Evolutionary conservation across 306 rosid genomes (phyloP), one percentile per base, ranked within the genome.

Genomic region (Trifolium repens): DNA sequence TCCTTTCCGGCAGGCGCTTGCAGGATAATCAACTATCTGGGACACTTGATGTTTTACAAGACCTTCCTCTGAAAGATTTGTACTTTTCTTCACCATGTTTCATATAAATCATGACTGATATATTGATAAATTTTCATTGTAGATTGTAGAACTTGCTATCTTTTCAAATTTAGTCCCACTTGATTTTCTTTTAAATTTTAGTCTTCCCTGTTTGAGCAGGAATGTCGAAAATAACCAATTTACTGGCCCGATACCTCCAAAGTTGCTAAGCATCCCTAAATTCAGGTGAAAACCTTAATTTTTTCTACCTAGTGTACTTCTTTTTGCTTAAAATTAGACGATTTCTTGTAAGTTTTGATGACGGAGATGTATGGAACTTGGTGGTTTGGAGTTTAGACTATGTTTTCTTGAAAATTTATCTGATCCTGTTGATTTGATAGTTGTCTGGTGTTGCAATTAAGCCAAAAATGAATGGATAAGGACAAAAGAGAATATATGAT

Each of bases 11-110:
- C 97, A 96, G 99, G 59, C 90, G 59, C 79, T 80, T 96, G 87
- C 96, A 96, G 91, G 85, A 79, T 81, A 96, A 96, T 88, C 87
- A 85, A 73, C 87, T 96, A 9, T 89, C 93, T 19, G 99, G 99
- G 81, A 84, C 92, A 64, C 96, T 96, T 59, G 87, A 88, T 67
- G 88, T 83, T 69, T 78, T 96, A 54, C 96, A 89, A 86, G 96
- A 96, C 79, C 96, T 92, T 79, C 87, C 91, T 58, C 84, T 96
- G 57, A 85, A 35, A 69, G 87, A 92, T 83, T 89, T 96, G 99
- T 96, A 96, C 67, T 76, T 67, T 77, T 88, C 88, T 82, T 57
- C 39, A 66, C 83, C 80, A 42, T 32, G 35, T 32, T 32, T 79
- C 74, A 53, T 81, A 61, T 75, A 60, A 35, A 40, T 71, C 74